These are phyloP conservation scores for Cryptococcus deneoformans DNA, from an alignment of 1,284 basidiomycete species.

Conservation along the genomic window DNA sequence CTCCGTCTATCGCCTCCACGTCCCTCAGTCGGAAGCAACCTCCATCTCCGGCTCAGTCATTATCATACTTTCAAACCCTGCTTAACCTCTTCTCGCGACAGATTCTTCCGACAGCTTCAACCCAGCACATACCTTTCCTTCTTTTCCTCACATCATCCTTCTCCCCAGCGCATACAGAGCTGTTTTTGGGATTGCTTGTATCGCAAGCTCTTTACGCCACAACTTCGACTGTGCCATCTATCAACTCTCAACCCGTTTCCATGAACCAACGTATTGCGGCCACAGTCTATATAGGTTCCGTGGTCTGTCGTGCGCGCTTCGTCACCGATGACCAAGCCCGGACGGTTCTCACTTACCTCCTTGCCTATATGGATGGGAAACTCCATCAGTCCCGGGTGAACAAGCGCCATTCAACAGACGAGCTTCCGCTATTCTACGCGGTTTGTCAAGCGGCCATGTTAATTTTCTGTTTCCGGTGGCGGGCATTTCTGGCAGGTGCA, in stretches of 20 bases:
- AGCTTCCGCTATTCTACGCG: constrained; percentile 75
- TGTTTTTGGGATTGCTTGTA: constrained; percentile 94
- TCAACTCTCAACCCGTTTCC: constrained; percentile 26
- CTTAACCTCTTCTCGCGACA: constrained; percentile 89
- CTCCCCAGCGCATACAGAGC: constrained; percentile 82
- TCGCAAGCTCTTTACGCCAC: constrained; percentile 82
- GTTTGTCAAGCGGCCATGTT: constrained; percentile 91
- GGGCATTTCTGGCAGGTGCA: constrained; percentile 45
- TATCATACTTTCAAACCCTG: constrained; percentile 76
- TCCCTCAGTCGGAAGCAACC: constrained; percentile 15
- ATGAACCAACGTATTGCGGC: constrained; percentile 67
- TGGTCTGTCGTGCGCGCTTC: constrained; percentile 86
- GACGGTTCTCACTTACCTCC: constrained; percentile 75
- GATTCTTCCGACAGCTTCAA: constrained; percentile 93
- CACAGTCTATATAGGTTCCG: constrained; percentile 86
- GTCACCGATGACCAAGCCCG: constrained; percentile 74
- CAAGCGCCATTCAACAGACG: constrained; percentile 19
- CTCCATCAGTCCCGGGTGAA: constrained; percentile 62
- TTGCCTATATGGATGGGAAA: constrained; percentile 75
- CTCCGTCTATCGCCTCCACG: constrained; percentile 16
- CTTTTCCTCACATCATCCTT: constrained; percentile 94
- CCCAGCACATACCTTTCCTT: constrained; percentile 95
- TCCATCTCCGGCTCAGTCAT: constrained; percentile 32
- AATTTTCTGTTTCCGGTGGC: constrained; percentile 98
- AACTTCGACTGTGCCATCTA: no score